Percentiles rank a stretch among this genome's conserved stretches.
phyloP scores from a whole-genome alignment of 1,284 basidiomycete species.

The Trametes sp. region DNA sequence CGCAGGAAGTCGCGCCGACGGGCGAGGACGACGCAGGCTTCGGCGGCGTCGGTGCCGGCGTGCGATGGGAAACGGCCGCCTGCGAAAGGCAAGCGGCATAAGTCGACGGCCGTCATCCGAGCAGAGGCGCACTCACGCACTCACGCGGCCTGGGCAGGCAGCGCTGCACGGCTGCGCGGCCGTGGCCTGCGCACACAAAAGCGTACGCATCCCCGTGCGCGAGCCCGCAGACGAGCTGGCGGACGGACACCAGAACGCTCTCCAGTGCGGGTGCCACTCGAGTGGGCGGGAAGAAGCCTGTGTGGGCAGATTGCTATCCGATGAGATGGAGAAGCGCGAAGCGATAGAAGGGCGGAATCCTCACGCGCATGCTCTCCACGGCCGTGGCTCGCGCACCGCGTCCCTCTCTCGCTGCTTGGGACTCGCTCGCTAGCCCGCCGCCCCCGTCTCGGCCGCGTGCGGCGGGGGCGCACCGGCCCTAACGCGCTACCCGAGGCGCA shows the following conservation, averaged over 20 bases:
- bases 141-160: neutral
- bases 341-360: conserved; percentile 16
- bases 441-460: neutral
- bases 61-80: conserved; percentile 7
- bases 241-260: no score
- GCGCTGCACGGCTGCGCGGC: no score
- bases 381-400: no score
- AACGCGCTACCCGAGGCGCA: neutral
- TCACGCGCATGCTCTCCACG: conserved; percentile 3
- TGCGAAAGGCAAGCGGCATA: neutral
- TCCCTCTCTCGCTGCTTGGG: neutral
- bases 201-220: neutral
- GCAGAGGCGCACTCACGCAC: conserved; percentile 6
- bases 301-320: conserved; percentile 9
- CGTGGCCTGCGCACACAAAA: neutral
- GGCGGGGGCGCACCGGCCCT: conserved; percentile 1
- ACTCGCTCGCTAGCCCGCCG: neutral
- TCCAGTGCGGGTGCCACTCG: no score
- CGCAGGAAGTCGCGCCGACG: neutral
- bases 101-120: neutral
- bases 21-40: neutral
- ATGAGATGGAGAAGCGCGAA: conserved; percentile 19
- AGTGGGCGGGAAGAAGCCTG: no score
- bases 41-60: conserved; percentile 13
- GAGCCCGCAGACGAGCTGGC: no score